Base-by-base conservation (phyloP, 169 alveolate species). In the Eimeria tenella region DNA sequence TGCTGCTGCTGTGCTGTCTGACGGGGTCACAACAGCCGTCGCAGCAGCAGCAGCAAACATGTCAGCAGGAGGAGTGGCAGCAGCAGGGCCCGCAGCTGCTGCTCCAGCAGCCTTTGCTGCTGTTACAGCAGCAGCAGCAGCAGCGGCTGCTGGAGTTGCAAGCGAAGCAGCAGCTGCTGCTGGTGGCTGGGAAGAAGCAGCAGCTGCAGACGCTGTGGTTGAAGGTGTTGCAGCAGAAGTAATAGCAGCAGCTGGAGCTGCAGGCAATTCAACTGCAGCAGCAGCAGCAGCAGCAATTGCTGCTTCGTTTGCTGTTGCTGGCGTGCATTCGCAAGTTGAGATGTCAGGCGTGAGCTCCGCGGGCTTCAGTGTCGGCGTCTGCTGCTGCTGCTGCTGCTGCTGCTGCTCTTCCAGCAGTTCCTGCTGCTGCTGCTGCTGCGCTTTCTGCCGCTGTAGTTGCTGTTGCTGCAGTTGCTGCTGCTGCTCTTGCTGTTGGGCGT, bases 81-180 rank as follows among this genome's bases (percentile, higher is more conserved):
- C 31, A 49, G 86, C 31, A 8, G 86, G 42, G 42, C 21, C 74
- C 74, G 17, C 82, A 17, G 82, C 55, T 21, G 82, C 49, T 23
- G 13, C 49, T 50, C 55, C 49, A 23, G 0, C 13, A 73, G 82
- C 82, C 10, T 8, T 5, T 1, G 5, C 5, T 23, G 19, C 55
- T 21, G 82, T 50, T 25, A 50, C 82, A 21, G 50, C 82, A 21
- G 82, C 19, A n/a, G 82, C 82, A 73, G 82, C 82, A 73, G 82
- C 82, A 3, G 55, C 82, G 0, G 82, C 82, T 11, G 82, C 55
- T 73, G 82, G 21, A 21, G 82, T 50, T 25, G 58, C 82, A 10
- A 17, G 53, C 13, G 55, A 31, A 73, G 82, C 19, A 25, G 55
- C 82, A 25, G 56, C 82, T 11, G 82, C 55, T 73, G 82, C 55